Base-by-base conservation (phyloP, 495 filamentous ascomycete species). In the Tuber umbilicatum region DNA sequence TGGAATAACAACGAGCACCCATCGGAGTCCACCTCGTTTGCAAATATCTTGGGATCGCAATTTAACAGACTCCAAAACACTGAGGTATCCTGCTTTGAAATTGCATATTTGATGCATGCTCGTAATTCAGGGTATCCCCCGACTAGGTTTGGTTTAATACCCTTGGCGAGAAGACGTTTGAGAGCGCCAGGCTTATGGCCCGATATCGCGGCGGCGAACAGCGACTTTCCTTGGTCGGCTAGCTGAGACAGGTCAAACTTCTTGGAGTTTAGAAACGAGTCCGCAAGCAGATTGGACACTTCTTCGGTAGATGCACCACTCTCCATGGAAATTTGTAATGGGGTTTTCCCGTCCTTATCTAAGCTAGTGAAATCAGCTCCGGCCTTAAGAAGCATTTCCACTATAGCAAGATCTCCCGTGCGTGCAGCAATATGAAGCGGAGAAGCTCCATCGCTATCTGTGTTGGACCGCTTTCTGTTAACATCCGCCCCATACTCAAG, bases 391-490 rank as follows among this genome's bases (percentile, higher is more conserved):
- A 64, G 55, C 27, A 64, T 17, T 64, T 64, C 55, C 27, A 64
- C 55, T 35, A 64, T 35, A 5, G 55, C 55, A 64, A 64, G 55
- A 35, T 64, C 55, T 64, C 55, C 55, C 12, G 55, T 64, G 55
- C 55, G 55, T 35, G 55, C 55, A 17, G 55, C 55, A 64, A 64
- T 64, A 64, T 64, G 55, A 64, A 64, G 55, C 27, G 55, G 55
- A 4, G 55, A 64, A 64, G 55, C 55, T 64, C 55, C 55, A 17
- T 64, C 55, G 14, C 55, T 64, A 64, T 64, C 55, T 64, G 35
- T 16, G 19, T 35, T 27, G 1, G 55, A 64, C 27, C 55, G 55
- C 27, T 35, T 64, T 31, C 55, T 64, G 27, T 64, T 64, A 64
- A 64, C 55, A 35, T 64, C 55, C 35, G 55, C 55, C 31, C 55